phyloP scores from a whole-genome alignment of 2,329 filamentous ascomycete genomes.

The Ophiostoma himal-ulmi region DNA sequence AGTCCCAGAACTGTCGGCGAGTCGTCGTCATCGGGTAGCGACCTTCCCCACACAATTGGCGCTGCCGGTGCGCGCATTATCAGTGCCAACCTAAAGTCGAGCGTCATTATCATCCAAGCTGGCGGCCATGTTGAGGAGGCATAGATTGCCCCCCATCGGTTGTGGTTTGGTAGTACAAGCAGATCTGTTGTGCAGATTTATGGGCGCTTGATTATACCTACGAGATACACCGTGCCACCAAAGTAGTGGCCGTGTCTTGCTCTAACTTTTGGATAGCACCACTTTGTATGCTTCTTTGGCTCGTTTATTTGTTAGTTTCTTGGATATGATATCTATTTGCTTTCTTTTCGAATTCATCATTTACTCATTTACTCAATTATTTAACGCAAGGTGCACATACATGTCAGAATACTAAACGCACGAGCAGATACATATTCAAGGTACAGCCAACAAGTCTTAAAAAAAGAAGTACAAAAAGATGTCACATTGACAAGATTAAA shows the following conservation, averaged over 20 bases:
- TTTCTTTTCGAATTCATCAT: background rate
- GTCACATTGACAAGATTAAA: background rate
- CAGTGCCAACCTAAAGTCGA: slow-evolving; percentile 54
- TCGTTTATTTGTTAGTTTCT: background rate
- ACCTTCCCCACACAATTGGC: slow-evolving; percentile 51
- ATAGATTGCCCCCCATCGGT: background rate
- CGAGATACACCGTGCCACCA: too few relatives aligned
- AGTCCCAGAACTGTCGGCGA: slow-evolving; percentile 23
- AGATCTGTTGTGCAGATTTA: background rate
- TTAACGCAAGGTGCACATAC: background rate
- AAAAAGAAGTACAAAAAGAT: background rate
- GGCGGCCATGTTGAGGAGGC: slow-evolving; percentile 28
- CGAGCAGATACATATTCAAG: too few relatives aligned
- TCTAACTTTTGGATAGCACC: background rate
- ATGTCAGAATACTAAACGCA: too few relatives aligned
- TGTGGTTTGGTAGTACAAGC: background rate
- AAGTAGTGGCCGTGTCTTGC: too few relatives aligned
- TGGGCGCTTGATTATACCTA: background rate
- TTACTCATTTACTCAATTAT: too few relatives aligned
- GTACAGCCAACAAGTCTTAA: background rate
- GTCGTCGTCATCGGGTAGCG: slow-evolving; percentile 28
- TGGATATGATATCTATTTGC: slow-evolving; percentile 11
- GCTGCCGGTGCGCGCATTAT: slow-evolving; percentile 56
- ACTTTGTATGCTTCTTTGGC: background rate
- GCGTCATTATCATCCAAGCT: slow-evolving; percentile 65